Conservation (phyloP, 805 yeast species). For the Kuraishia cidri region DNA sequence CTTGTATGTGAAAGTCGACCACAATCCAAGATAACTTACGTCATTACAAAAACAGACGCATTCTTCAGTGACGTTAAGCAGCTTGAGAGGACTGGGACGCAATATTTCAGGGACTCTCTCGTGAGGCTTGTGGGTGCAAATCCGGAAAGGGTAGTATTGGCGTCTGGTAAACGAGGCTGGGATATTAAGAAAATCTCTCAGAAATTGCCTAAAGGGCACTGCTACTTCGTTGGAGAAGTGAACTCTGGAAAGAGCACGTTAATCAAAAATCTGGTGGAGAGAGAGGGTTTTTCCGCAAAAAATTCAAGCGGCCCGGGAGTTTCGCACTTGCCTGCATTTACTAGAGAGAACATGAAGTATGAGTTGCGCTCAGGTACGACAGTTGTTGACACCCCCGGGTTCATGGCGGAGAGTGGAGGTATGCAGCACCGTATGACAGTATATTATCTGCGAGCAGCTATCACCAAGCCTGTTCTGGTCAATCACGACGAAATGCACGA, state of each 20-base stretch:
- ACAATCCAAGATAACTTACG: conserved; percentile 25
- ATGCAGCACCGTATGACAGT: conserved; percentile 20
- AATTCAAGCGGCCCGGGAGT: conserved; percentile 34
- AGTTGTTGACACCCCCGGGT: conserved; percentile 41
- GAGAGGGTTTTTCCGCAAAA: conserved; percentile 1
- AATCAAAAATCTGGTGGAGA: conserved; percentile 33
- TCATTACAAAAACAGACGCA: conserved; percentile 30
- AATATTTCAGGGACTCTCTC: conserved; percentile 23
- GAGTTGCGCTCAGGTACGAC: conserved; percentile 15
- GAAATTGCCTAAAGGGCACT: conserved; percentile 23
- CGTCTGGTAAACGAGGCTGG: conserved; percentile 49
- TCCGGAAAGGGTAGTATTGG: conserved; percentile 29
- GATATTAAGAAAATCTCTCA: conserved; percentile 28
- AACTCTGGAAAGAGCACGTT: conserved; percentile 67
- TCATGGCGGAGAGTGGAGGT: conserved; percentile 14
- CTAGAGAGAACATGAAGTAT: conserved; percentile 41
- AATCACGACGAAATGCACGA: conserved; percentile 3
- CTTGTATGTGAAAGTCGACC: conserved; percentile 23
- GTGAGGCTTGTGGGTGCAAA: conserved; percentile 16
- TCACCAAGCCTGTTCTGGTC: not conserved
- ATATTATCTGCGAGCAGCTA: conserved; percentile 7
- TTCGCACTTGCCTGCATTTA: conserved; percentile 60
- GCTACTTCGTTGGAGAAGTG: conserved; percentile 55
- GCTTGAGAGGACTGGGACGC: conserved; percentile 12
- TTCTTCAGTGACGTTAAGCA: conserved; percentile 15